These are phyloP conservation scores for Venustampulla echinocandica DNA, from an alignment of 495 filamentous ascomycete species.

Conservation along the genomic window DNA sequence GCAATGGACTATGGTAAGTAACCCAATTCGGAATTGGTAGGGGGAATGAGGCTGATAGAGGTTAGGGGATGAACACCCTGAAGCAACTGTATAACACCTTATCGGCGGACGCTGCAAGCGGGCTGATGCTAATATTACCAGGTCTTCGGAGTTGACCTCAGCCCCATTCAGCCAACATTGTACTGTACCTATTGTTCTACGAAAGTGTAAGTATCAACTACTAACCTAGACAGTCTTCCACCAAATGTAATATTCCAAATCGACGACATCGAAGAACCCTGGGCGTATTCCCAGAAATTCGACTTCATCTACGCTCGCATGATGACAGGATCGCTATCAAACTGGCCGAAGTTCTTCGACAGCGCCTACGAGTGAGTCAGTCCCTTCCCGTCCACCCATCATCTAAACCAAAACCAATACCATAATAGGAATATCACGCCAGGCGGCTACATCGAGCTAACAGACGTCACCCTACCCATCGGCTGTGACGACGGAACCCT, in stretches of 20 bases:
- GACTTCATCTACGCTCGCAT: conserved; percentile 47
- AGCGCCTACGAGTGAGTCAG: conserved; percentile 5
- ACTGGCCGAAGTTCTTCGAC: conserved; percentile 10
- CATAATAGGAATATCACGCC: conserved; percentile 11
- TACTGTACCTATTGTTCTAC: neutral
- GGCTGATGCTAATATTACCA: neutral
- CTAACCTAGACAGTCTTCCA: conserved; percentile 28
- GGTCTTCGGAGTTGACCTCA: conserved; percentile 43
- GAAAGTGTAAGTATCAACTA: neutral
- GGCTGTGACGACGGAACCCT: conserved; percentile 15
- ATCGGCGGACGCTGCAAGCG: neutral
- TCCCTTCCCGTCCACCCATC: neutral
- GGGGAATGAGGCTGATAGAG: neutral
- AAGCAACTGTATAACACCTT: neutral
- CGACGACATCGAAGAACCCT: conserved; percentile 46
- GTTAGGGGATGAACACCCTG: conserved; percentile 19
- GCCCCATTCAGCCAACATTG: conserved; percentile 39
- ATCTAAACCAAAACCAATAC: neutral
- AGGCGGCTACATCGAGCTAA: conserved; percentile 42
- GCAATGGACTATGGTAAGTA: conserved; percentile 37
- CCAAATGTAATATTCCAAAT: conserved; percentile 46
- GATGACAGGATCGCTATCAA: conserved; percentile 22
- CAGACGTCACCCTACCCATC: conserved; percentile 18
- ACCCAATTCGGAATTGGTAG: neutral
- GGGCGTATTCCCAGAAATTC: conserved; percentile 41